Percentiles rank a stretch among this genome's conserved stretches.
Conservation (phyloP, 2,329 filamentous ascomycete species). For the Dothidotthia symphoricarpi region DNA sequence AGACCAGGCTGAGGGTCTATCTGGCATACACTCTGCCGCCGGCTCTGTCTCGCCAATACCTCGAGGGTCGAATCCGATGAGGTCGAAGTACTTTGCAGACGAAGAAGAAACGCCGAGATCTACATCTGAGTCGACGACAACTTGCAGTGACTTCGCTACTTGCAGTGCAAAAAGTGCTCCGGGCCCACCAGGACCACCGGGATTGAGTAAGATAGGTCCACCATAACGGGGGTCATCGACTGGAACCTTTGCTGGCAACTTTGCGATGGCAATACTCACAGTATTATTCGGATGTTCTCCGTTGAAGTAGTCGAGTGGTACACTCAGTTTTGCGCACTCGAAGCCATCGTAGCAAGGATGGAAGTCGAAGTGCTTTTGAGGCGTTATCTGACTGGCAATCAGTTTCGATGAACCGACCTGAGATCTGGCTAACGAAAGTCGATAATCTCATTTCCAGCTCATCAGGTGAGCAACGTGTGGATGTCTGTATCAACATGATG, state of each 20-base stretch:
- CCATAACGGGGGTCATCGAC: conserved; percentile 41
- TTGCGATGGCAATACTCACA: conserved; percentile 34
- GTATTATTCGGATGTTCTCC: conserved; percentile 29
- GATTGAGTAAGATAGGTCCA: conserved; percentile 46
- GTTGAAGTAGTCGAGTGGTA: conserved; percentile 42
- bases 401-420: conserved; percentile 4
- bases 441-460: background rate
- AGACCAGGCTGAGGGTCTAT: conserved; percentile 30
- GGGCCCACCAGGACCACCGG: conserved; percentile 47
- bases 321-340: conserved; percentile 37
- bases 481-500: background rate
- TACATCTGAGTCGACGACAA: conserved; percentile 28
- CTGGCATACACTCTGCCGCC: conserved; percentile 35
- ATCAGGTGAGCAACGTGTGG: background rate
- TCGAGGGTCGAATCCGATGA: conserved; percentile 49
- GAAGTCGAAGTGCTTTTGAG: conserved; percentile 29
- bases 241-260: conserved; percentile 36
- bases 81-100: conserved; percentile 42
- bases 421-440: too few species aligned
- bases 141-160: conserved; percentile 25
- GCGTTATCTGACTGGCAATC: conserved; percentile 22
- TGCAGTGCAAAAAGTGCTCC: conserved; percentile 36
- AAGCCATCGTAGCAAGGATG: conserved; percentile 32
- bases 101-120: conserved; percentile 8
- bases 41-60: conserved; percentile 42